Evolutionary conservation across 352 stramenopile genomes (phyloP).

Genomic region (Pythium insidiosum): DNA sequence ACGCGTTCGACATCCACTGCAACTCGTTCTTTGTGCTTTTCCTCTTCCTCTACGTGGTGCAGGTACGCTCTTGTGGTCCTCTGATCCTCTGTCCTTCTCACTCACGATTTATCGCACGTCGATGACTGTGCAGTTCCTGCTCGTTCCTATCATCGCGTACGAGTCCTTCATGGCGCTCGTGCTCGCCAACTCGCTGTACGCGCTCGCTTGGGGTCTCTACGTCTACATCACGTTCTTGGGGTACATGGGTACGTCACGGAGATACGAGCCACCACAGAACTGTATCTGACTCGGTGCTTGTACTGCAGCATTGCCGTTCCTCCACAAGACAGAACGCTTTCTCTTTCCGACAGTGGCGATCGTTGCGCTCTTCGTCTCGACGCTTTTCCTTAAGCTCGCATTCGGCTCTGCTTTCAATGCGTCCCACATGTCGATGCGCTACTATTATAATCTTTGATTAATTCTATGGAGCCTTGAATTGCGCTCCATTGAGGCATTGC

Average conservation of each 20-base stretch:
- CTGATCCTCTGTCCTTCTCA: constrained; percentile 5
- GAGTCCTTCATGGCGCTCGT: constrained; percentile 87
- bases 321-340: constrained; percentile 88
- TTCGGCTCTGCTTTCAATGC: constrained; percentile 68
- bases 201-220: constrained; percentile 91
- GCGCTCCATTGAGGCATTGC: too few species aligned
- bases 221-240: constrained; percentile 98
- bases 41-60: constrained; percentile 92
- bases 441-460: too few species aligned
- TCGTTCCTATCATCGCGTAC: constrained; percentile 91
- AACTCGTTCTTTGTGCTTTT: constrained; percentile 98
- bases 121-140: constrained; percentile 86
- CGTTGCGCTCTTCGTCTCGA: constrained; percentile 68
- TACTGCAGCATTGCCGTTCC: constrained; percentile 72
- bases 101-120: too few species aligned
- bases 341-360: constrained; percentile 78
- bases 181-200: constrained; percentile 93
- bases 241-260: constrained; percentile 82
- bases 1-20: constrained; percentile 99
- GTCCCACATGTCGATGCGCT: constrained; percentile 56
- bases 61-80: constrained; percentile 29
- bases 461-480: too few species aligned
- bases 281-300: neutral
- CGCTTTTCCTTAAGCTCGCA: constrained; percentile 66
- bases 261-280: too few species aligned